These are phyloP conservation scores for Emericellopsis atlantica DNA, from an alignment of 2,329 filamentous ascomycete species.

Conservation along the genomic window DNA sequence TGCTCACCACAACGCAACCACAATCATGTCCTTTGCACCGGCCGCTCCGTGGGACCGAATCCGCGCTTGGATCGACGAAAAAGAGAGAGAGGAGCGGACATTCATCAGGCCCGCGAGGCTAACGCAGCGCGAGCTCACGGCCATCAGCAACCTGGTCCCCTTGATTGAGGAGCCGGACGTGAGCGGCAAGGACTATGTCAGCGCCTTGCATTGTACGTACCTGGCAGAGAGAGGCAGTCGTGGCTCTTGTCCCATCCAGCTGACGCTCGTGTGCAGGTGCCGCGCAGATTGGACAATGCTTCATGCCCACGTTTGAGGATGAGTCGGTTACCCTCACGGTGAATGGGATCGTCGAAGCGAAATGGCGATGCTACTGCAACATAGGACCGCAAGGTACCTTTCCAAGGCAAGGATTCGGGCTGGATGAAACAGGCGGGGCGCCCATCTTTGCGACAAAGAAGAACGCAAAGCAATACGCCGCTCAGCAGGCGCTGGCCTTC, in stretches of 20 bases:
- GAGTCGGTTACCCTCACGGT: slow-evolving; percentile 9
- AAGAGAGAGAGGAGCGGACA: slow-evolving; percentile 20
- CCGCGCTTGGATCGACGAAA: slow-evolving; percentile 24
- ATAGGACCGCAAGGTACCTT: slow-evolving; percentile 11
- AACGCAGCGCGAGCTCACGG: slow-evolving; percentile 21
- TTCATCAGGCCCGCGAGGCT: slow-evolving; percentile 20
- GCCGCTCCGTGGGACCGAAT: slow-evolving; percentile 19
- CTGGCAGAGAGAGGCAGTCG: too few relatives aligned
- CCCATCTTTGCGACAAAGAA: slow-evolving; percentile 34
- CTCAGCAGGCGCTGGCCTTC: slow-evolving; percentile 31
- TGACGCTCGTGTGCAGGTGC: too few relatives aligned
- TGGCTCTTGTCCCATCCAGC: too few relatives aligned
- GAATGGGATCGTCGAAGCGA: slow-evolving; percentile 7
- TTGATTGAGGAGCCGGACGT: slow-evolving; percentile 14
- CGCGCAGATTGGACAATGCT: too few relatives aligned
- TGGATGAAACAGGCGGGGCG: slow-evolving; percentile 9
- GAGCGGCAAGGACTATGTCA: slow-evolving; percentile 14
- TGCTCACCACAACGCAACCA: too few relatives aligned
- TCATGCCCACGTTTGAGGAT: slow-evolving; percentile 1
- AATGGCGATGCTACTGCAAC: slow-evolving; percentile 13
- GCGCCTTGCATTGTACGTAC: slow-evolving; percentile 13
- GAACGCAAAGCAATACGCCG: slow-evolving; percentile 39
- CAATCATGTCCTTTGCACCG: neutral
- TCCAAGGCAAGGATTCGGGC: slow-evolving; percentile 19
- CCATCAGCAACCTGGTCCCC: slow-evolving; percentile 25